phyloP scores from a whole-genome alignment of 305 asterid genomes.

The Fraxinus dipetala region DNA sequence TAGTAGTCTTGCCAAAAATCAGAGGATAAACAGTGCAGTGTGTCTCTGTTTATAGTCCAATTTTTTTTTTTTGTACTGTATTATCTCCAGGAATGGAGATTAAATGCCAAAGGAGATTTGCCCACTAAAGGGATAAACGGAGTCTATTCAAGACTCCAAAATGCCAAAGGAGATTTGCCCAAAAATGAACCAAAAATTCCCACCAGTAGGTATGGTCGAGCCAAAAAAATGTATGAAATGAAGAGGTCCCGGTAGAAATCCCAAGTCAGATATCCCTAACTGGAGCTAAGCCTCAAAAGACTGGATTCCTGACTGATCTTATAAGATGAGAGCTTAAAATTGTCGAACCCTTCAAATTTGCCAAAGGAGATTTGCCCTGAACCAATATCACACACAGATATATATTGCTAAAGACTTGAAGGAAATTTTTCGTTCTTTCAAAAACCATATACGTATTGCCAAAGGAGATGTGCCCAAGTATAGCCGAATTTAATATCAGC shows the following conservation, averaged over 20 bases:
- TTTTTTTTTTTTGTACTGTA: conserved; percentile 18
- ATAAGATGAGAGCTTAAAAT: conserved; percentile 17
- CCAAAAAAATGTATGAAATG: conserved; percentile 6
- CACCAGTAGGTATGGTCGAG: conserved; percentile 25
- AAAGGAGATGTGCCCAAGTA: conserved; percentile 58
- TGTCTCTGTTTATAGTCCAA: background rate
- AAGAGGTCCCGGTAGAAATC: conserved; percentile 16
- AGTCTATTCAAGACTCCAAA: conserved; percentile 39
- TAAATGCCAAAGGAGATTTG: conserved; percentile 88
- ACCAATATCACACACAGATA: conserved; percentile 23
- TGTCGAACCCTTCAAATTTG: conserved; percentile 29
- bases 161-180: conserved; percentile 55
- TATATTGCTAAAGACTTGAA: conserved; percentile 28
- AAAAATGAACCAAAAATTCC: conserved; percentile 22
- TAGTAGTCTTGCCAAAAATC: background rate
- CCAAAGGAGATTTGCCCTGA: conserved; percentile 68
- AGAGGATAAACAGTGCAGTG: background rate
- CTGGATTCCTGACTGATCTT: conserved; percentile 12
- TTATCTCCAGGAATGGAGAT: conserved; percentile 60
- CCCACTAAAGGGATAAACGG: conserved; percentile 38
- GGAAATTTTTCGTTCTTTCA: conserved; percentile 27
- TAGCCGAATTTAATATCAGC: conserved; percentile 22
- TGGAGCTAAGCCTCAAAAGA: conserved; percentile 19
- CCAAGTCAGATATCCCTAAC: conserved; percentile 16
- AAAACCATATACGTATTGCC: conserved; percentile 39